Base-by-base conservation (phyloP, 2,329 filamentous ascomycete species). In the Apiospora arundinis region DNA sequence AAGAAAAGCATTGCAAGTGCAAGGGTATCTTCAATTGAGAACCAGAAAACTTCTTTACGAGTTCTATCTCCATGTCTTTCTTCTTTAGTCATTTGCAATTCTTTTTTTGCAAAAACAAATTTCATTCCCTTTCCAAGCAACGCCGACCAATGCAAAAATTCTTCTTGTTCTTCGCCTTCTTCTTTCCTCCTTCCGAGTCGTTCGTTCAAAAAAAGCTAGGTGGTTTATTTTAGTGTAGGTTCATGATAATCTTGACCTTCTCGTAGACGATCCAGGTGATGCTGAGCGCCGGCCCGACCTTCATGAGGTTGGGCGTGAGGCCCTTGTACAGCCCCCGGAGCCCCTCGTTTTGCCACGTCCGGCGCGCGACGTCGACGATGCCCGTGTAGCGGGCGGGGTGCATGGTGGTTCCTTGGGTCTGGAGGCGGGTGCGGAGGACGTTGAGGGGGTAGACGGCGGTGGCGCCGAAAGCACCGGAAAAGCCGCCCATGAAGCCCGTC, bases 401-500 rank as follows among this genome's bases (percentile, higher is more conserved):
- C 80, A 97, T 91, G n/a, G 91, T 89, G 0, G 96, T 98, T 70
- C 96, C 96, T 82, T 98, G 96, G 14, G 94, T 97, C 83, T 99
- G 96, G 73, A 98, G 84, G 75, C 95, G 88, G 4, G 96, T 99
- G 71, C 96, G 91, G 28, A 99, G 89, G 68, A 99, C 90, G 79
- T 99, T 99, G 75, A 99, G 86, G 0, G 96, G 96, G 79, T 99
- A 99, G 46, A 99, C 96, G 16, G 95, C 90, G n/a, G 92, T 93
- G 4, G 96, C 96, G 73, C 96, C 95, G 72, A 98, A 92, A 0
- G 95, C 95, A 56, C 96, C 96, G 60, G 94, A 97, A 67, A 94
- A 92, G 5, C 95, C 96, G 67, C 96, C 96, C 78, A 98, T 97
- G 52, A 93, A 89, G 67, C 94, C 96, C 6, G 95, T 96, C 44